These are phyloP conservation scores for Citeromyces hawaiiensis DNA, from an alignment of 1,139 yeast genomes.

Conservation along the genomic window DNA sequence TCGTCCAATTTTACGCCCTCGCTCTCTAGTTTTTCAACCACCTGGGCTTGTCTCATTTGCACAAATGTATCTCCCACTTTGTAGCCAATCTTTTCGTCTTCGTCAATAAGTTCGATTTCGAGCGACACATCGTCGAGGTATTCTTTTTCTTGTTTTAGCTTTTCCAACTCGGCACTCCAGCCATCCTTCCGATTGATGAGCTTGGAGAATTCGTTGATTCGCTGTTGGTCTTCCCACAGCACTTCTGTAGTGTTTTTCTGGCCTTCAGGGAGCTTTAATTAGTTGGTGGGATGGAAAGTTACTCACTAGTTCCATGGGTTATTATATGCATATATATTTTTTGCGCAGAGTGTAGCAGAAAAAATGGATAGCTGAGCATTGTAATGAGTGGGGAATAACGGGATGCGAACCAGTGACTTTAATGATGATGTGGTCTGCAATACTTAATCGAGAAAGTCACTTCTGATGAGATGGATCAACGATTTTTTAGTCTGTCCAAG, in stretches of 20 bases:
- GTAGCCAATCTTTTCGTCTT: constrained; percentile 50
- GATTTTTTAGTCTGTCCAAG: no score
- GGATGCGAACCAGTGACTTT: no score
- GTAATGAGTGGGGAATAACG: no score
- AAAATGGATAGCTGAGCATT: no score
- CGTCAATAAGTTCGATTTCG: constrained; percentile 80
- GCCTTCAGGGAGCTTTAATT: constrained; percentile 41
- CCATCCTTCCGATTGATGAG: constrained; percentile 59
- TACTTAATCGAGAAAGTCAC: no score
- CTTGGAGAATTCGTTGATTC: constrained; percentile 79
- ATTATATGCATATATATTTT: not conserved
- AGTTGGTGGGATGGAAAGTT: not conserved
- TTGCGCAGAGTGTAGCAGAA: no score
- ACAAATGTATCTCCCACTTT: constrained; percentile 72
- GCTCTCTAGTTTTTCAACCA: constrained; percentile 48
- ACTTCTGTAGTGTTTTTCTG: constrained; percentile 66
- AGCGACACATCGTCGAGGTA: constrained; percentile 75
- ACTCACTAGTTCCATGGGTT: not conserved
- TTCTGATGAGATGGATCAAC: no score
- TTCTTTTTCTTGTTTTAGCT: constrained; percentile 61
- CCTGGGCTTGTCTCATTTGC: constrained; percentile 49
- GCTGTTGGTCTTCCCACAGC: constrained; percentile 78
- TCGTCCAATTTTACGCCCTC: constrained; percentile 40
- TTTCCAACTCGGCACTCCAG: constrained; percentile 32
- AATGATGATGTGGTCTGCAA: no score